These are phyloP conservation scores for Moesziomyces antarcticus DNA, from an alignment of 1,284 basidiomycete species.

Conservation along the genomic window DNA sequence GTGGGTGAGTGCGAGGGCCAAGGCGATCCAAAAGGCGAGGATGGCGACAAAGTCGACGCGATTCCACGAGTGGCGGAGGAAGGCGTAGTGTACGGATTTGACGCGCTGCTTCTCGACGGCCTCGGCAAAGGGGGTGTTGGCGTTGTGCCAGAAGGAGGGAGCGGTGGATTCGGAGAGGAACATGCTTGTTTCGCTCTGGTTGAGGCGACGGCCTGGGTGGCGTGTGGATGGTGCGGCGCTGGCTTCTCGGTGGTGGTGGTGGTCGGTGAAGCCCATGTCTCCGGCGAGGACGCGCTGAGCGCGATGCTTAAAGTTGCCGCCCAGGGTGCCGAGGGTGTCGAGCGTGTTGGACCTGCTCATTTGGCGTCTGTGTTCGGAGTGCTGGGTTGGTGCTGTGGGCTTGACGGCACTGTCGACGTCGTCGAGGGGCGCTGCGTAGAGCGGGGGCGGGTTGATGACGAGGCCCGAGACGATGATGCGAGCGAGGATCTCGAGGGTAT, in stretches of 20 bases:
- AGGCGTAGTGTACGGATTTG: constrained; percentile 71
- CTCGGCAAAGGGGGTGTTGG: constrained; percentile 70
- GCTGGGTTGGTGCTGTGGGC: not conserved
- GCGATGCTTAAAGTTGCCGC: constrained; percentile 43
- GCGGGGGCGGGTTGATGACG: constrained; percentile 79
- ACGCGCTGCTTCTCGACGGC: constrained; percentile 69
- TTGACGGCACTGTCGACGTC: too few species aligned
- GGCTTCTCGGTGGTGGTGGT: not conserved
- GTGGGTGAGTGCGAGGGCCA: constrained; percentile 76
- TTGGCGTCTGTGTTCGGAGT: constrained; percentile 31
- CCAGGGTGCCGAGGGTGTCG: constrained; percentile 51
- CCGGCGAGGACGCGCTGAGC: constrained; percentile 43
- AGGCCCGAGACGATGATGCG: constrained; percentile 92
- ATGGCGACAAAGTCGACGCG: constrained; percentile 90
- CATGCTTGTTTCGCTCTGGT: constrained; percentile 43
- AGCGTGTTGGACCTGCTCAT: constrained; percentile 58
- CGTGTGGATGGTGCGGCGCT: constrained; percentile 1
- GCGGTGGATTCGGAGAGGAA: constrained; percentile 40
- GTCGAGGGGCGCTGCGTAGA: constrained; percentile 27
- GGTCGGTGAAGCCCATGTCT: constrained; percentile 15
- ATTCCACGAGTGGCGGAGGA: constrained; percentile 92
- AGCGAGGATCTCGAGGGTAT: constrained; percentile 89
- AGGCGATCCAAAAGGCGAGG: constrained; percentile 80
- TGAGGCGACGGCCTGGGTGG: constrained; percentile 31
- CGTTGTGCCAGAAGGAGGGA: constrained; percentile 38